A percentile compares a stretch with the other conserved stretches of the same genome.
Conservation (phyloP, 208 protist species). For the Crithidia sp. region DNA sequence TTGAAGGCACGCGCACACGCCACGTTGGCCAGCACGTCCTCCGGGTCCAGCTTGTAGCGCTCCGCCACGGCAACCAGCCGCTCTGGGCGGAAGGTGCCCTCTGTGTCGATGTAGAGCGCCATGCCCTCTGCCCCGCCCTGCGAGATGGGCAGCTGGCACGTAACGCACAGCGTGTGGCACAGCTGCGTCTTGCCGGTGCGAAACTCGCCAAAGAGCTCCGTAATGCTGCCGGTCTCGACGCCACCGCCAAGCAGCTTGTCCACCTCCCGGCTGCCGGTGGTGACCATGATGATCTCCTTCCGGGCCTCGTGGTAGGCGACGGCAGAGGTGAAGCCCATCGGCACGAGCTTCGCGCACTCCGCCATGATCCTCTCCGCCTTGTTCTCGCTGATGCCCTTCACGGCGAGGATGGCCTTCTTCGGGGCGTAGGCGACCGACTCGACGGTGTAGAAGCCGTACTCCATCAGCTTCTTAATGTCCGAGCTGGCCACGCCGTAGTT, state of each 20-base stretch:
- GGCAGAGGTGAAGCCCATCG: slow-evolving; percentile 98
- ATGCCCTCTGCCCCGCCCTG: slow-evolving; percentile 98
- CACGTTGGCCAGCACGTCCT: slow-evolving; percentile 99
- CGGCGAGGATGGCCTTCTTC: slow-evolving; percentile 95
- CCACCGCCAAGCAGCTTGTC: slow-evolving; percentile 97
- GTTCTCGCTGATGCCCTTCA: slow-evolving; percentile 99
- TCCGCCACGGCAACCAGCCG: slow-evolving; percentile 91
- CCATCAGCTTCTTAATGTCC: slow-evolving; percentile 98
- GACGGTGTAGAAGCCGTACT: slow-evolving; percentile 96
- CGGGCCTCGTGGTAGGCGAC: slow-evolving; percentile 95
- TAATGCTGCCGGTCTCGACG: slow-evolving; percentile 99
- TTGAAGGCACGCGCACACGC: slow-evolving; percentile 99
- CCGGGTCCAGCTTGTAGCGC: slow-evolving; percentile 94
- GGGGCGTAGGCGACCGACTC: slow-evolving; percentile 97
- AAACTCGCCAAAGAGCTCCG: slow-evolving; percentile 99
- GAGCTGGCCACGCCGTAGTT: slow-evolving; percentile 92
- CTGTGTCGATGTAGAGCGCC: slow-evolving; percentile 99
- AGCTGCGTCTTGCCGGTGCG: slow-evolving; percentile 99
- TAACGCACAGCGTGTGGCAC: slow-evolving; percentile 99
- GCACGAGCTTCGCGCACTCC: slow-evolving; percentile 95
- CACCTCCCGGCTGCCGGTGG: slow-evolving; percentile 98
- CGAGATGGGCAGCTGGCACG: slow-evolving; percentile 95
- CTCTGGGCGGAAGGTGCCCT: slow-evolving; percentile 99
- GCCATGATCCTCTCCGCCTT: slow-evolving; percentile 99
- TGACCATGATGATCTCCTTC: slow-evolving; percentile 97